Base-by-base conservation (phyloP, 306 rosid genomes). In the Oxytropis ochrocephala region DNA sequence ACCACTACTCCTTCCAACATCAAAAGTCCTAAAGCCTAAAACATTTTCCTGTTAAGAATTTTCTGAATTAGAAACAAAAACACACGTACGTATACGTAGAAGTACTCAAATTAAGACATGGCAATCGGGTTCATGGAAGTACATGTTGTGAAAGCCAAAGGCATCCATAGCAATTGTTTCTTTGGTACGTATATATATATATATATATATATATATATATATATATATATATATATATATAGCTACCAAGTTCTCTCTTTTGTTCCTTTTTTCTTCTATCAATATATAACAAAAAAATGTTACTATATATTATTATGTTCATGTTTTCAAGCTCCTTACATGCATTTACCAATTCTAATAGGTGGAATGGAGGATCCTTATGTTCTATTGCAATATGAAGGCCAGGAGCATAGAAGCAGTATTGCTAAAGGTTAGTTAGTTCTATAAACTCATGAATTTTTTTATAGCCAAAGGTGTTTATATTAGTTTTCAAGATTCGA, bases 361-460 rank as follows among this genome's bases (percentile, higher is more conserved):
- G 96, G 78, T 64, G 50, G 80, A 11, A 86, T 90, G 80, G 96
- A 93, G 78, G 97, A 93, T 54, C 97, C 96, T 0, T 86, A 86
- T 50, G 97, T 86, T 61, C 55, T 86, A 70, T 76, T 90, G 27
- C 86, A 88, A 70, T 90, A 93, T 78, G 84, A 82, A 74, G 83
- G 81, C 64, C 98, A 90, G 64, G 98, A 90, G 72, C 86, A 48
- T 57, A 90, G 75, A 77, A 91, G 91, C 78, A 46, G 57, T 30
- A 85, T 86, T 2, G 93, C 97, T 30, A 53, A 67, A 55, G 89
- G 97, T 91, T 70, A 14, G 81, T 39, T 69, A 14, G 81, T 39
- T 69, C 42, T 14, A 12, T 49, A 24, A 3, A 41, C 0, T 66
- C 35, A 19, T 46, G 19, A 66, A 42, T 7, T 7, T 44, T 36